Percentiles rank a stretch among this genome's conserved stretches.
These are phyloP conservation scores for Raphanus sativus DNA, from an alignment of 345 rosid species.

Conservation along the genomic window DNA sequence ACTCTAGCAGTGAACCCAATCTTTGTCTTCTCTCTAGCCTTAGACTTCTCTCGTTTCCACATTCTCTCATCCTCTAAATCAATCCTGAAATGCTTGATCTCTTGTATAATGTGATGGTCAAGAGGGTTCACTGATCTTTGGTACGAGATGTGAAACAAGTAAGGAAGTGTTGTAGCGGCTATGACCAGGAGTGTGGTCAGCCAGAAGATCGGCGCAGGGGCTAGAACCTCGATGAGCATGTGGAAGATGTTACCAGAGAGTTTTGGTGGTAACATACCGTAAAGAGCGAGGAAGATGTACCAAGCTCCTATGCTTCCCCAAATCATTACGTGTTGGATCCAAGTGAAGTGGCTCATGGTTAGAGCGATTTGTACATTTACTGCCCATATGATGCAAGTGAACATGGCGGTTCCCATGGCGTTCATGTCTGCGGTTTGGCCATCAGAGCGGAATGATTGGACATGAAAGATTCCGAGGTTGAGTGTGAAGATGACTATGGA, in stretches of 20 bases:
- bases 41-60: constrained; percentile 60
- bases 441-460: constrained; percentile 38
- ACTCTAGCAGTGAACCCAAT: constrained; percentile 72
- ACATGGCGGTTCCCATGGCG: constrained; percentile 52
- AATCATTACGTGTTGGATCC: constrained; percentile 71
- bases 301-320: constrained; percentile 71
- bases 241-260: constrained; percentile 43
- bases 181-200: constrained; percentile 44
- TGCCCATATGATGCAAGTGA: constrained; percentile 63
- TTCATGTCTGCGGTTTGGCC: constrained; percentile 55
- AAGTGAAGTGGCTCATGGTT: constrained; percentile 67
- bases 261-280: constrained; percentile 49
- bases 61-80: constrained; percentile 49
- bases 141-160: constrained; percentile 45
- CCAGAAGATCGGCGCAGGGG: constrained; percentile 60
- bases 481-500: constrained; percentile 56
- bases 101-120: constrained; percentile 78
- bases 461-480: constrained; percentile 45
- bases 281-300: constrained; percentile 59
- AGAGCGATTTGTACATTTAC: constrained; percentile 75
- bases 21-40: constrained; percentile 48
- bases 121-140: constrained; percentile 54
- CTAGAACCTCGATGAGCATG: constrained; percentile 51
- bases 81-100: constrained; percentile 55
- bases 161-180: constrained; percentile 50